phyloP scores from a whole-genome alignment of 306 rosid species.

The Lagenaria siceraria region DNA sequence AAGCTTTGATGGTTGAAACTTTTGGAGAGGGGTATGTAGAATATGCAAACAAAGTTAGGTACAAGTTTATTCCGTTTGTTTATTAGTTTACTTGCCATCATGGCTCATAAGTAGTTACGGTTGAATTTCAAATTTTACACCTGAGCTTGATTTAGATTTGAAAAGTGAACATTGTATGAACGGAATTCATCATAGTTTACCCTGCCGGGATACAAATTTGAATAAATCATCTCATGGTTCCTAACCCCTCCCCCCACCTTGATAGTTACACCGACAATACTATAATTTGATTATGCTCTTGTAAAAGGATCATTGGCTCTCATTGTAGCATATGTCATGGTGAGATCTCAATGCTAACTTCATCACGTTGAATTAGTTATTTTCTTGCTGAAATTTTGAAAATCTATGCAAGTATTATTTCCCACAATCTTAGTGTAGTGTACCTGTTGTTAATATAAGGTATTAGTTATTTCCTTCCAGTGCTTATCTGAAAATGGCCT shows the following conservation, averaged over 20 bases:
- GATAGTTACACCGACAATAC: neutral
- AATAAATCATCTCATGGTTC: neutral
- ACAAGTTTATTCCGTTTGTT: slow-evolving; percentile 72
- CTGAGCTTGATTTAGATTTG: neutral
- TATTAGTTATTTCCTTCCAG: neutral
- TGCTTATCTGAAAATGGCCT: neutral
- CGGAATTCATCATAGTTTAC: neutral
- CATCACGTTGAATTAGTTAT: neutral
- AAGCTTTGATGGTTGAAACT: slow-evolving; percentile 81
- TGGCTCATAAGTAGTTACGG: neutral
- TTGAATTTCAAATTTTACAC: neutral
- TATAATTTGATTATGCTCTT: neutral
- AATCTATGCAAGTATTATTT: neutral
- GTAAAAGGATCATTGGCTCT: neutral
- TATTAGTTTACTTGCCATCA: slow-evolving; percentile 27
- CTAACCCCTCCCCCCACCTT: neutral
- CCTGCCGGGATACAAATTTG: neutral
- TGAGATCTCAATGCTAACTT: neutral
- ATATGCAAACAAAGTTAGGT: slow-evolving; percentile 66
- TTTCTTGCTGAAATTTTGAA: neutral
- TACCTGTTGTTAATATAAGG: neutral
- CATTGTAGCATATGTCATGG: neutral
- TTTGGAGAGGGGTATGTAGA: slow-evolving; percentile 59
- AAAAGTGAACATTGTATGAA: neutral
- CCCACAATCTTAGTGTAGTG: neutral